A percentile compares a stretch with the other conserved stretches of the same genome.
phyloP scores from a whole-genome alignment of 2,329 filamentous ascomycete genomes.

The Fusarium abutilonis region DNA sequence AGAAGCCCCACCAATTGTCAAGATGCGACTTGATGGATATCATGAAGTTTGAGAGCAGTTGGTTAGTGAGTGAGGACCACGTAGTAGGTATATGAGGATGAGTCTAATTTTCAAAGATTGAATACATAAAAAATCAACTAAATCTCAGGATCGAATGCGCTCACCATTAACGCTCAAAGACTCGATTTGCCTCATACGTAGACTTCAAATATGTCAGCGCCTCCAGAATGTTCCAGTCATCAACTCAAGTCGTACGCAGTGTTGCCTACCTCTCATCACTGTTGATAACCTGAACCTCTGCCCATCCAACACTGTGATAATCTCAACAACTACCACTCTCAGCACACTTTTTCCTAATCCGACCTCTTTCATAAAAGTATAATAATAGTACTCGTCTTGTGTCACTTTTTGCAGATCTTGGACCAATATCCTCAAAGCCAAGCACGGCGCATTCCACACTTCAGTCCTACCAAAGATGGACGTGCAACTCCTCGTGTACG shows the following conservation, averaged over 20 bases:
- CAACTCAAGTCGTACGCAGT: constrained; percentile 38
- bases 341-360: background rate
- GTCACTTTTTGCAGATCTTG: background rate
- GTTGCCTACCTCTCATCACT: constrained; percentile 37
- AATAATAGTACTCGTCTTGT: background rate
- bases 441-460: background rate
- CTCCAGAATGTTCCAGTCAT: constrained; percentile 42
- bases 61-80: background rate
- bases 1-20: constrained; percentile 32
- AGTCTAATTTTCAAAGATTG: no score
- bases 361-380: background rate
- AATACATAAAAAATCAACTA: background rate
- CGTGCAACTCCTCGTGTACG: constrained; percentile 80
- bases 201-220: constrained; percentile 17
- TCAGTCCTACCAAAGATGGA: constrained; percentile 63
- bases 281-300: constrained; percentile 4
- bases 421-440: background rate
- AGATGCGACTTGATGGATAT: constrained; percentile 21
- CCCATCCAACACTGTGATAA: constrained; percentile 2
- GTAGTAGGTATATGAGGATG: background rate
- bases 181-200: constrained; percentile 9
- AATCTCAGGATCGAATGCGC: background rate
- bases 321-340: background rate
- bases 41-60: constrained; percentile 24
- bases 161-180: background rate